Evolutionary conservation across 2,329 filamentous ascomycete genomes (phyloP), one percentile per base, ranked within the genome.

Genomic region (Cladosporium oxysporum): DNA sequence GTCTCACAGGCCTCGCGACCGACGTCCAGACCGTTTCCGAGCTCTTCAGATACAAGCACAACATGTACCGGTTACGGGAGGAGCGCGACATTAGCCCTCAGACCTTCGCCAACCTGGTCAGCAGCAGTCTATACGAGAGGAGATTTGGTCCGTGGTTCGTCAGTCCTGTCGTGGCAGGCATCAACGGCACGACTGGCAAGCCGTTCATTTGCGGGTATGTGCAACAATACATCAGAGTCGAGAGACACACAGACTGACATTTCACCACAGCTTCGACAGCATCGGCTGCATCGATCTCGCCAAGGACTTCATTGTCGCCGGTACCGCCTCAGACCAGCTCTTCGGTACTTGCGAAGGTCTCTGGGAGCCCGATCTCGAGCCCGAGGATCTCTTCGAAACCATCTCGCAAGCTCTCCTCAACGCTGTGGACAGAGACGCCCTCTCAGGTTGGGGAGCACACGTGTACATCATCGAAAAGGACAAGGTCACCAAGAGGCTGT

Each of bases 401-500:
- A 92, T 98, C 78, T 98, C 95, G 58, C 95, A 99, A 83, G 89
- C 94, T 62, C 86, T 99, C 67, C 86, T 99, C 73, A 98, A 96
- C 81, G 95, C 95, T 67, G 92, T 98, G 66, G 95, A 99, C 81
- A 88, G 95, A 82, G 95, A 99, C 81, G 95, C 95, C 62, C 85
- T 99, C 70, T 97, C 94, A 44, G 95, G 95, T 71, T 98, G 95
- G 95, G 95, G 95, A 78, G 95, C 95, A 47, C 93, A 99, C 78
- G 95, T 99, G 73, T 99, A 98, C 83, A 96, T 99, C 77, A 96
- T 99, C 80, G 95, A 98, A 85, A 99, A 99, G 87, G 93, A 97
- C 84, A 98, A 98, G 91, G 92, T 99, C 70, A 98, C 95, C 76
- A 97, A 98, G 90, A 87, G 95, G 79, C 88, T 99, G 88, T 85